A percentile compares a stretch with the other conserved stretches of the same genome.
Evolutionary conservation across 202 grass and related monocot species (phyloP).

Genomic region (Sporobolus alterniflorus): DNA sequence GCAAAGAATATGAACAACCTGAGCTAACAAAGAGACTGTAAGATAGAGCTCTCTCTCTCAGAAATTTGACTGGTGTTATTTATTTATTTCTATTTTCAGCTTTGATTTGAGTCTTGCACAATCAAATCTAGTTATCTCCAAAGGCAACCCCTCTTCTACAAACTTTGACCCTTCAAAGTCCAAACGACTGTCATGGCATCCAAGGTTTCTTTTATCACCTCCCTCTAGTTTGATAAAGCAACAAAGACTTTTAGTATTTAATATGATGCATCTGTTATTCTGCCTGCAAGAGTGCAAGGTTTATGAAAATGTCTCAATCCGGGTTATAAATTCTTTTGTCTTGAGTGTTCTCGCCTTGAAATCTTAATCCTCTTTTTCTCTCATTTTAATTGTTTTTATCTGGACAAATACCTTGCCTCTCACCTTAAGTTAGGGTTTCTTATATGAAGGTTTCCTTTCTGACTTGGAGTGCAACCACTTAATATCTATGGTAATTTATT

Average conservation of each 20-base stretch:
- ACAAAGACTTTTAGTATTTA: constrained; percentile 3
- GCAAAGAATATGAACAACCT: background rate
- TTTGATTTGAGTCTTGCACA: constrained; percentile 34
- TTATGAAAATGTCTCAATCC: constrained; percentile 4
- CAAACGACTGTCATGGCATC: constrained; percentile 72
- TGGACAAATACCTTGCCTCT: constrained; percentile 55
- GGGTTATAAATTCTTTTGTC: constrained; percentile 13
- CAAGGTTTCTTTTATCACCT: constrained; percentile 53
- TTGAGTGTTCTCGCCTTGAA: background rate
- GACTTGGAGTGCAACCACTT: constrained; percentile 76
- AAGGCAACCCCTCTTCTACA: constrained; percentile 26
- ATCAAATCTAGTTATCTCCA: constrained; percentile 23
- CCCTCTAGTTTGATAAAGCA: background rate
- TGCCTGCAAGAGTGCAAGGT: background rate
- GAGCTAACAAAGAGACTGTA: background rate
- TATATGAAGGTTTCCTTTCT: constrained; percentile 92
- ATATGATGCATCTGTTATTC: constrained; percentile 16
- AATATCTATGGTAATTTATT: constrained; percentile 74
- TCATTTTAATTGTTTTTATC: constrained; percentile 20
- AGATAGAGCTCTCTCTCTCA: background rate
- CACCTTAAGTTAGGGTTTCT: constrained; percentile 86
- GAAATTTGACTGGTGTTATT: constrained; percentile 15
- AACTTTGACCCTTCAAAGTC: constrained; percentile 77
- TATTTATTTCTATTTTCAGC: constrained; percentile 36
- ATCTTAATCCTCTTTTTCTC: background rate